Evolutionary conservation across 2,329 filamentous ascomycete genomes (phyloP).

Genomic region (Colletotrichum simmondsii): DNA sequence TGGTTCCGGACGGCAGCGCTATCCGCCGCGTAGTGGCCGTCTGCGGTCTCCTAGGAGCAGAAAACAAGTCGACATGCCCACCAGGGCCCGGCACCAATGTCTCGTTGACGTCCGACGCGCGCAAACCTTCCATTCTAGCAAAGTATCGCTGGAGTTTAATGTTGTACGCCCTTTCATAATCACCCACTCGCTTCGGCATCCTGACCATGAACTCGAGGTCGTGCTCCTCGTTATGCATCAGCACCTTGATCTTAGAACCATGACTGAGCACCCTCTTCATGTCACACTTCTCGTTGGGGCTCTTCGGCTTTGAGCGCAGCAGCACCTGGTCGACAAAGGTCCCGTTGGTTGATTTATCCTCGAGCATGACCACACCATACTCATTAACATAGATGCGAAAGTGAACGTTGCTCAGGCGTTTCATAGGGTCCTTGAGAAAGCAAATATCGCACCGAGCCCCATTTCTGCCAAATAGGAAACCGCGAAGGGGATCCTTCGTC

Average conservation of each 20-base stretch:
- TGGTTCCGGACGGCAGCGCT: conserved; percentile 34
- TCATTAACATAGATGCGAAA: conserved; percentile 93
- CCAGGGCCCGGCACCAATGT: conserved; percentile 59
- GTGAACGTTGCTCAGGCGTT: conserved; percentile 91
- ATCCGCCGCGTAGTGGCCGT: conserved; percentile 32
- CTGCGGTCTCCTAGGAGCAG: conserved; percentile 25
- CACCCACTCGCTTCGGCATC: conserved; percentile 79
- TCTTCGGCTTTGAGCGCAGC: conserved; percentile 60
- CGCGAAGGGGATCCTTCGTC: conserved; percentile 74
- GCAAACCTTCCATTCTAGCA: conserved; percentile 44
- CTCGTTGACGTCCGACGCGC: conserved; percentile 48
- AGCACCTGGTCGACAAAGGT: conserved; percentile 83
- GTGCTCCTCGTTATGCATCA: conserved; percentile 58
- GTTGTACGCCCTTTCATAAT: conserved; percentile 72
- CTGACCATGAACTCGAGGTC: conserved; percentile 88
- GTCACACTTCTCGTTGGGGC: conserved; percentile 47
- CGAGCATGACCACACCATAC: conserved; percentile 88
- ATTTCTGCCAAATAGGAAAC: conserved; percentile 91
- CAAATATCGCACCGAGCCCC: conserved; percentile 75
- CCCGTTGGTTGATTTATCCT: conserved; percentile 96
- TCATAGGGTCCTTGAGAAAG: conserved; percentile 73
- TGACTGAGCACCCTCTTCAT: conserved; percentile 73
- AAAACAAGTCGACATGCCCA: conserved; percentile 55
- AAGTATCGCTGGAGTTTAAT: conserved; percentile 78
- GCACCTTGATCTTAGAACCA: conserved; percentile 79